Evolutionary conservation across 495 filamentous ascomycete species (phyloP), one percentile per base, ranked within the genome.

Genomic region (Entonaema liquescens): DNA sequence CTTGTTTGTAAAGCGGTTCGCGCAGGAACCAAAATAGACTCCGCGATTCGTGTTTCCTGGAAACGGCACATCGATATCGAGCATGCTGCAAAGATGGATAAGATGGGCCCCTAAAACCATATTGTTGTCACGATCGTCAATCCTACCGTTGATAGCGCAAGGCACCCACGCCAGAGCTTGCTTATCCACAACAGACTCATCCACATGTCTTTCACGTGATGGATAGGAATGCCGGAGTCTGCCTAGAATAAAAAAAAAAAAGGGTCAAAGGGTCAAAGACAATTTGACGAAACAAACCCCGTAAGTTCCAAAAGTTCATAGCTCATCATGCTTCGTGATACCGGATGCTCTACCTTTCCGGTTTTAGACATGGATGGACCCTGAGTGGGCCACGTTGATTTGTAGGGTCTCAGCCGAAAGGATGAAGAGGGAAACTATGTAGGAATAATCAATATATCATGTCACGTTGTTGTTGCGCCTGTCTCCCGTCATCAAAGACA

Each of bases 401-500:
- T 17, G 65, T 47, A 56, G 36, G 52, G 28, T 54, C 40, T 69
- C 38, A 69, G 49, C 58, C 26, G 56, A 28, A 35, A 61, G 50
- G 56, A 31, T 17, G 29, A 52, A 59, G 49, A 0, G 53, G 15
- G 29, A 33, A 31, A 55, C 7, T 33, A 33, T 33, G 31, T 33
- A 54, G 56, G 40, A 25, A 56, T 35, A 58, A 31, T 12, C 23
- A 60, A 50, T 33, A 38, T 38, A 35, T 44, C 13, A 49, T 36
- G 36, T 67, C 64, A 68, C 65, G 70, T 53, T 52, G 65, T 23
- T 58, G 21, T 65, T 60, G 56, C 60, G 54, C 56, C 33, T 35
- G 42, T 68, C 65, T 68, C 61, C 53, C 64, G 49, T 72, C 68
- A 63, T 67, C 59, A 54, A 21, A 67, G 63, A 72, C 69, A 63